phyloP scores from a whole-genome alignment of 495 filamentous ascomycete species.

The Aspergillus leporis region DNA sequence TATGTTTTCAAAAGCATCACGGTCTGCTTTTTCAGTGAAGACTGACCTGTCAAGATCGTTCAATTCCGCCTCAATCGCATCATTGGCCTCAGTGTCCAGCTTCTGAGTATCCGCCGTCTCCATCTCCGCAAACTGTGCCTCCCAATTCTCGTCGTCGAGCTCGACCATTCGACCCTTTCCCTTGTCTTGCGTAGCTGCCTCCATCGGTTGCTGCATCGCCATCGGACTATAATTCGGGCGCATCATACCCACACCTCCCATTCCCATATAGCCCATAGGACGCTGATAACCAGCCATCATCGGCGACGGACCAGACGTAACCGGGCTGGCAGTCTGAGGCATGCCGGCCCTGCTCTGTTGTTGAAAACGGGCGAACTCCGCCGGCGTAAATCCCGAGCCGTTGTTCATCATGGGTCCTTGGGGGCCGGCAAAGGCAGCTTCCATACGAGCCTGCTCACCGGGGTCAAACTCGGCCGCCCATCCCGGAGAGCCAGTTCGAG shows the following conservation, averaged over 20 bases:
- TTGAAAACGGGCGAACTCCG: conserved; percentile 85
- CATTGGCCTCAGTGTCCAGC: conserved; percentile 68
- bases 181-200: conserved; percentile 60
- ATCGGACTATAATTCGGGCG: conserved; percentile 33
- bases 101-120: conserved; percentile 66
- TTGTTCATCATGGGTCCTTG: conserved; percentile 47
- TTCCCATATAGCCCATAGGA: conserved; percentile 52
- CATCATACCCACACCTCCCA: conserved; percentile 50
- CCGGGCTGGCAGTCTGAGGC: conserved; percentile 58
- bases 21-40: conserved; percentile 47
- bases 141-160: conserved; percentile 92
- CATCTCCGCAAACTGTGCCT: conserved; percentile 90
- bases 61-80: conserved; percentile 84
- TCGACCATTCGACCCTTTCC: conserved; percentile 91
- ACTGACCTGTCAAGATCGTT: conserved; percentile 89
- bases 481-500: conserved; percentile 57
- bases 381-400: conserved; percentile 67
- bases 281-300: conserved; percentile 59
- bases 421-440: conserved; percentile 68
- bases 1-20: conserved; percentile 85
- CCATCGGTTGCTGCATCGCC: conserved; percentile 52
- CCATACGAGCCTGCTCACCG: conserved; percentile 73
- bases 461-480: conserved; percentile 73
- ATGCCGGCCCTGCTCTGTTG: conserved; percentile 60
- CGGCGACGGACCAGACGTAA: conserved; percentile 42